Evolutionary conservation across 1,139 yeast species (phyloP).

Genomic region (Hemisphaericaspora subhashii): DNA sequence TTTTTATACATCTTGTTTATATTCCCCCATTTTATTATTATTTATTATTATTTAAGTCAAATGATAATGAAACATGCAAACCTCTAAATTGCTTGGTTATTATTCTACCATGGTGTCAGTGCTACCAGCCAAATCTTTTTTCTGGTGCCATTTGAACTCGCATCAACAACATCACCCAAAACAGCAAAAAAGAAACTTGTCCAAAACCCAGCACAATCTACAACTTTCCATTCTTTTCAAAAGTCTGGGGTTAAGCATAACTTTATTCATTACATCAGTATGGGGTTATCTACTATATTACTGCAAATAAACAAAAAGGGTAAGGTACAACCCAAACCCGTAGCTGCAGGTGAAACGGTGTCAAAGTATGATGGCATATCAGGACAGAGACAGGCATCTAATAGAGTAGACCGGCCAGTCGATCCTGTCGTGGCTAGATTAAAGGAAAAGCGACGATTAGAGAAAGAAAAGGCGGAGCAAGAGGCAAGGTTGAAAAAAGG

Average conservation of each 20-base stretch:
- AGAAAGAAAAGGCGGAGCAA: constrained; percentile 45
- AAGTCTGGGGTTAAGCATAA: no score
- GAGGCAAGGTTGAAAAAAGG: constrained; percentile 36
- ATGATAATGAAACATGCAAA: no score
- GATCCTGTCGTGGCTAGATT: constrained; percentile 62
- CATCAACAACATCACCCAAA: no score
- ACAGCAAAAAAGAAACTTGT: neutral
- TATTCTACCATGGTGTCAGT: no score
- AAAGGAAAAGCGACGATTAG: constrained; percentile 63
- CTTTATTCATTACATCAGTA: no score
- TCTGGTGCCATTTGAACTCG: no score
- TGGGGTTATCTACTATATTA: constrained; percentile 25
- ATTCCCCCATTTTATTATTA: no score
- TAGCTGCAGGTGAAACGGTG: neutral
- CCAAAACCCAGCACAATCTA: no score
- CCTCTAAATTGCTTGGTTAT: no score
- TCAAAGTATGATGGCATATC: neutral
- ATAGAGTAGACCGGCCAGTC: constrained; percentile 15
- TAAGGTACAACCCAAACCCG: constrained; percentile 15
- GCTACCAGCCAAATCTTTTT: no score
- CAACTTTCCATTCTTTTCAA: no score
- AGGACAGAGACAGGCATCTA: constrained; percentile 1
- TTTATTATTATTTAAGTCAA: no score
- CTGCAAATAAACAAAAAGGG: constrained; percentile 36
- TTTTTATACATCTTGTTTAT: constrained; percentile 1